Evolutionary conservation across 1,139 yeast species (phyloP), one percentile per base, ranked within the genome.

Genomic region (Nakaseomyces glabratus): DNA sequence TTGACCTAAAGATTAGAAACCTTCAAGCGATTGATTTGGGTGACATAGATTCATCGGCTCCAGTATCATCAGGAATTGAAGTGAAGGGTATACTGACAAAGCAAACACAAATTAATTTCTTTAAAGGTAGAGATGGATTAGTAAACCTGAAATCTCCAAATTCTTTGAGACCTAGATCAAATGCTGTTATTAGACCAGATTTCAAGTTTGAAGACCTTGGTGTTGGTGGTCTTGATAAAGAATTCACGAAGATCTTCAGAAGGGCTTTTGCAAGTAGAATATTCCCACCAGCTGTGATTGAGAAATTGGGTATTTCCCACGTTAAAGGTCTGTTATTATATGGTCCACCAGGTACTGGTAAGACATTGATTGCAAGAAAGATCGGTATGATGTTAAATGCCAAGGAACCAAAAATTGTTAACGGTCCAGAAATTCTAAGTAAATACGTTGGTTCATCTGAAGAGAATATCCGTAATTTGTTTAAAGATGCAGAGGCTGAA

Each of bases 311-410:
- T 47, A 81, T 88, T 53, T 80, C 81, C 43, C 98, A 90, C 58
- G 95, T 88, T 42, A 90, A 90, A 62, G 98, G 98, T 60, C 67
- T 90, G 55, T 65, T 90, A 45, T 68, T 90, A 37, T 88, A 65
- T 53, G 98, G 98, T 31, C 98, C 98, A 24, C 98, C 99, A 16
- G 99, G 99, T 63, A 90, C 99, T 0, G 99, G 99, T 70, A 90
- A 90, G 59, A 90, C 99, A 0, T 70, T 90, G 49, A 90, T 90
- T 66, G 99, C 99, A 1, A 74, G 98, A 58, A 93, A 85, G 58
- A 86, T 90, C 43, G 96, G 97, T 43, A 86, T 84, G 48, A 88
- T 90, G 96, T 71, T 90, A 47, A 90, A 93, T 57, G 95, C 95
- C 1, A 82, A 74, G 42, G 98, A 90, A 58, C 98, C 98, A n/a